Base-by-base conservation (phyloP, 768 basidiomycete species). In the Hygrophoropsis aurantiaca region DNA sequence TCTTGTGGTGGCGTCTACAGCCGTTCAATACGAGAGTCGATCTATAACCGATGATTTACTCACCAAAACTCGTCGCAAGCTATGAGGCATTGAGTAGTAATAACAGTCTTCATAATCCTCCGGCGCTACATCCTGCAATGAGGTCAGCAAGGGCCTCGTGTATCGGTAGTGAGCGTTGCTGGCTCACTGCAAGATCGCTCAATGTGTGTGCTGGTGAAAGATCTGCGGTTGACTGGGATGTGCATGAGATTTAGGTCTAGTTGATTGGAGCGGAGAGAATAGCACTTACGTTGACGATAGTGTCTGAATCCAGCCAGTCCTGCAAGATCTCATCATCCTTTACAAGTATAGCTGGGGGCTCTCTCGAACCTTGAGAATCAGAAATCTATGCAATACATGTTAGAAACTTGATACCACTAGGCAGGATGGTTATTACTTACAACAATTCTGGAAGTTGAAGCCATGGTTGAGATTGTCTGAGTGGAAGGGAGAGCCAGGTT, bases 111-210 rank as follows among this genome's bases (percentile, higher is more conserved):
- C 23, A 5, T 32, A 32, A 46, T 62, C 64, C 42, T 64, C 64
- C 15, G 59, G 59, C 25, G 59, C 56, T 51, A 52, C 49, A 44
- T 64, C 58, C 66, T 67, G 16, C 34, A 50, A 34, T 42, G 54
- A 24, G 33, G 51, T 67, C 38, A 61, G 64, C 47, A 47, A 33
- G 2, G n/a, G 44, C 42, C 32, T 34, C 39, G 52, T 39, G 60
- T 42, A 38, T 49, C n/a, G n/a, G n/a, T 55, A 51, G 57, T 33
- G 55, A 40, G 27, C 27, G 27, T 45, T 36, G 32, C 42, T 40
- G 34, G 56, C 65, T 65, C 62, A 65, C 61, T 15, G 54, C 42
- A 42, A 65, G 59, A 46, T 65, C 65, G 47, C 33, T 45, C 34
- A 61, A 45, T 26, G 61, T 44, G 16, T 38, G 44, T 35, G 47